Conservation (phyloP, 768 basidiomycete genomes). For the Mycena polygramma region DNA sequence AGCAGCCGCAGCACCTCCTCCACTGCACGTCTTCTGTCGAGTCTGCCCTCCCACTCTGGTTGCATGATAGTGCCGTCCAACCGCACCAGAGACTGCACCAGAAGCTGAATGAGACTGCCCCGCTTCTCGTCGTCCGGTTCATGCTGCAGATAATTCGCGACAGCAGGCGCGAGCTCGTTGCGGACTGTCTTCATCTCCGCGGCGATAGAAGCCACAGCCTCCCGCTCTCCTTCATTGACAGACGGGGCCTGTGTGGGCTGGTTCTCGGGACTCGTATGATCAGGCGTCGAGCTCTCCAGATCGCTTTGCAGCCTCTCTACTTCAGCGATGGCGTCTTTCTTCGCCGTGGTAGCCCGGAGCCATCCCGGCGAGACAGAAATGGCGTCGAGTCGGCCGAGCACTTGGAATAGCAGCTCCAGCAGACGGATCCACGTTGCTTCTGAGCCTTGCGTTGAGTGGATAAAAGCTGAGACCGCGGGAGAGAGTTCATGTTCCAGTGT, state of each 20-base stretch:
- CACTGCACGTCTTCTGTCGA: slow-evolving; percentile 13
- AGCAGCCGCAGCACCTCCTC: slow-evolving; percentile 23
- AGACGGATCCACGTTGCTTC: slow-evolving; percentile 27
- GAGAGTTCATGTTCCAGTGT: slow-evolving; percentile 11
- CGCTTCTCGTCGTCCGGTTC: slow-evolving; percentile 8
- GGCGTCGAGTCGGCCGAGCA: slow-evolving; percentile 26
- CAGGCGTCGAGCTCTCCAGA: slow-evolving; percentile 8
- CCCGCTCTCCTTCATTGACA: slow-evolving; percentile 18
- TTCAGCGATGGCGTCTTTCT: neutral
- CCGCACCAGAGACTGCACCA: slow-evolving; percentile 15
- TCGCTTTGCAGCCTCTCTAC: slow-evolving; percentile 8
- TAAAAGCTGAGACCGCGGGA: slow-evolving; percentile 23
- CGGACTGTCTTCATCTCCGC: slow-evolving; percentile 23
- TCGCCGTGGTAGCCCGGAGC: slow-evolving; percentile 1
- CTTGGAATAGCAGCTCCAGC: slow-evolving; percentile 28
- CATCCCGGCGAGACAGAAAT: slow-evolving; percentile 21
- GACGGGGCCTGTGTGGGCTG: neutral
- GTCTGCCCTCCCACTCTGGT: slow-evolving; percentile 9
- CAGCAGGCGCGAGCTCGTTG: slow-evolving; percentile 21
- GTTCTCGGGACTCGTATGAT: neutral
- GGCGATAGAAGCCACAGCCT: slow-evolving; percentile 5
- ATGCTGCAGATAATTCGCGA: slow-evolving; percentile 14
- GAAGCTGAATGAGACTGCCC: slow-evolving; percentile 2
- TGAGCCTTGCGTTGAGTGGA: neutral
- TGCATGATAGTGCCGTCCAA: slow-evolving; percentile 18